phyloP scores from a whole-genome alignment of 1,284 basidiomycete species.

The Malassezia arunalokei region DNA sequence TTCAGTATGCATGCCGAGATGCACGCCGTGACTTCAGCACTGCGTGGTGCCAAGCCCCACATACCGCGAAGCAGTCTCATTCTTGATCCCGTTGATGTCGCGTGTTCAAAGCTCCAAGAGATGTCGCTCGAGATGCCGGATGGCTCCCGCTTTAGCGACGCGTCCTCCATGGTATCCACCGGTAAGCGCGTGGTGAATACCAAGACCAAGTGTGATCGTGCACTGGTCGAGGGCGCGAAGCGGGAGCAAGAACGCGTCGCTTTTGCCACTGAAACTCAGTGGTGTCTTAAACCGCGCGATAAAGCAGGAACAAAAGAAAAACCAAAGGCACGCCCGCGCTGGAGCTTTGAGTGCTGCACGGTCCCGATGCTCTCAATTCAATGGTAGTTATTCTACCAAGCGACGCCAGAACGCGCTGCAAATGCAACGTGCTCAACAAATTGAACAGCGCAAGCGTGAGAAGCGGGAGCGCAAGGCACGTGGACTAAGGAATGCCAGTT shows the following conservation, averaged over 20 bases:
- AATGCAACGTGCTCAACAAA: constrained; percentile 2
- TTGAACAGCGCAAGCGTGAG: constrained; percentile 13
- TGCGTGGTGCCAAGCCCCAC: constrained; percentile 17
- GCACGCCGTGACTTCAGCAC: constrained; percentile 15
- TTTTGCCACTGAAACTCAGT: constrained; percentile 13
- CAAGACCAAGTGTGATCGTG: constrained; percentile 15
- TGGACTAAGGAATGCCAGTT: constrained; percentile 1
- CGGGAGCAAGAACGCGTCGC: constrained; percentile 20
- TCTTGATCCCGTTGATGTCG: constrained; percentile 2
- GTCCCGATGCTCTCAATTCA: constrained; percentile 3
- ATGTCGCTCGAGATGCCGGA: not conserved
- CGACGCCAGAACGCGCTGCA: not conserved
- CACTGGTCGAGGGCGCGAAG: constrained; percentile 19
- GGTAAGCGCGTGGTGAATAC: not conserved
- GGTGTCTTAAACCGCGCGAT: constrained; percentile 24
- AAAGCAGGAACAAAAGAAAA: constrained; percentile 19
- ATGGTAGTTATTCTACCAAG: constrained; percentile 9
- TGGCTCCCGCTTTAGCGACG: constrained; percentile 19
- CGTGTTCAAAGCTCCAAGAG: constrained; percentile 1
- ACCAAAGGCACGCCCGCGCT: constrained; percentile 12
- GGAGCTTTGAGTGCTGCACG: not conserved
- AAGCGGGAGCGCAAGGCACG: constrained; percentile 14
- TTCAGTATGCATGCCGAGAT: constrained; percentile 23
- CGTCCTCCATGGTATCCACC: not conserved
- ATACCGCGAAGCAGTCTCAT: constrained; percentile 7